These are phyloP conservation scores for Malassezia yamatoensis DNA, from an alignment of 1,284 basidiomycete species.

Conservation along the genomic window DNA sequence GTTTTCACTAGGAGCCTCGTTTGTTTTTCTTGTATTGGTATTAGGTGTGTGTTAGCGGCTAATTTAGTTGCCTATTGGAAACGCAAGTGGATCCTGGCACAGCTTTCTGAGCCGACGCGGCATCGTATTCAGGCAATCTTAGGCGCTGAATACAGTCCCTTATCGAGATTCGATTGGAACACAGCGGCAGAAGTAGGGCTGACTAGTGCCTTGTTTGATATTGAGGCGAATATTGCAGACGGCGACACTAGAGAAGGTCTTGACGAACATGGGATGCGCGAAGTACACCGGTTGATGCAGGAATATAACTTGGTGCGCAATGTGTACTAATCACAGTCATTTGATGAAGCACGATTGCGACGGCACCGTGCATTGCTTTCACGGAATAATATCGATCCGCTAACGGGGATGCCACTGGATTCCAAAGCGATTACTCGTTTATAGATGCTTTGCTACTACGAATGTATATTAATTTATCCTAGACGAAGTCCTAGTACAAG, in stretches of 20 bases:
- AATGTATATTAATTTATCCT: conserved; percentile 41
- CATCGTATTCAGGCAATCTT: background rate
- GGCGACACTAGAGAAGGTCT: conserved; percentile 29
- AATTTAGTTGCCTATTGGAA: conserved; percentile 14
- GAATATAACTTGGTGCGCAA: conserved; percentile 24
- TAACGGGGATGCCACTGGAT: conserved; percentile 40
- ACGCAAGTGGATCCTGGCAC: background rate
- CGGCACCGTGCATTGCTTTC: conserved; percentile 29
- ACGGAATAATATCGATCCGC: conserved; percentile 38
- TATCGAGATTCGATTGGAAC: conserved; percentile 23
- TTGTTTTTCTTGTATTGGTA: background rate
- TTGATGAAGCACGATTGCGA: conserved; percentile 41
- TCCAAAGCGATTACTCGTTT: conserved; percentile 35
- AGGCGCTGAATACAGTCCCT: background rate
- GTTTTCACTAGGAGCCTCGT: background rate
- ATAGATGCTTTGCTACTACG: conserved; percentile 7
- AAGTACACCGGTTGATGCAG: conserved; percentile 36
- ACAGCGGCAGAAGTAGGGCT: conserved; percentile 23
- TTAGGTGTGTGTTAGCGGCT: conserved; percentile 5
- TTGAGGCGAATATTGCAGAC: conserved; percentile 33
- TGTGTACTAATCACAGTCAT: conserved; percentile 17
- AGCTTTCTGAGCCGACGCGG: background rate
- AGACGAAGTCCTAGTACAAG: conserved; percentile 52
- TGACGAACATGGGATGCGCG: conserved; percentile 30
- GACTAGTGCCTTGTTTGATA: conserved; percentile 33